Base-by-base conservation (phyloP, 805 yeast species). In the Lipomyces starkeyi region DNA sequence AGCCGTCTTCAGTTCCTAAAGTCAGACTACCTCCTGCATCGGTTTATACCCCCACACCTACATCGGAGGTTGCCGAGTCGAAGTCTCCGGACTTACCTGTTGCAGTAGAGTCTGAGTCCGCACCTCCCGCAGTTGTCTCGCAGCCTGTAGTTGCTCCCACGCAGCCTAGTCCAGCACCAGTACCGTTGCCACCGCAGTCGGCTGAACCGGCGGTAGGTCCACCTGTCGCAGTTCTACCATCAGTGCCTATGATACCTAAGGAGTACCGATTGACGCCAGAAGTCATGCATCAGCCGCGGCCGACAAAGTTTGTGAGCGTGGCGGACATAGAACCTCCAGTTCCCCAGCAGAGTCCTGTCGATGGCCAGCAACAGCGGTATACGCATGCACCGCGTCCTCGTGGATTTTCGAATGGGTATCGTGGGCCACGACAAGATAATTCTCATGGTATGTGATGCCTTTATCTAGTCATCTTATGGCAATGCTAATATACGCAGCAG, bases 251-350 rank as follows among this genome's bases (percentile, higher is more conserved):
- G 27, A 56, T 59, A 54, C 63, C 71, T 11, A 35, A 47, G 25
- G 71, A 68, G 55, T 63, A 62, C 34, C 27, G 71, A 13, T 58
- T 59, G 49, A 66, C 71, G 13, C 71, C 69, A 8, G 66, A 63
- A 6, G 70, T 68, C 22, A 68, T 68, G 71, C 71, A 68, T 49
- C 71, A 68, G 52, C 71, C 71, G 20, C 64, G 64, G 20, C 71
- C 71, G 11, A 68, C 69, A 6, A 68, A 68, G 58, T 47, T 65
- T n/a, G 57, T 68, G 57, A 68, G 67, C 52, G 63, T 68, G 35
- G 67, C 69, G 2, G 71, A 68, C 47, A 68, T 68, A 32, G 71
- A 68, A 37, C 65, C 66, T 20, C 59, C 68, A 5, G 27, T 57
- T 17, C 20, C 47, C 11, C 59, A 37, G 55, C 62, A 43, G 17